Evolutionary conservation across 192 early-diverging fungal species (phyloP), one percentile per base, ranked within the genome.

Genomic region (Linnemannia zychae): DNA sequence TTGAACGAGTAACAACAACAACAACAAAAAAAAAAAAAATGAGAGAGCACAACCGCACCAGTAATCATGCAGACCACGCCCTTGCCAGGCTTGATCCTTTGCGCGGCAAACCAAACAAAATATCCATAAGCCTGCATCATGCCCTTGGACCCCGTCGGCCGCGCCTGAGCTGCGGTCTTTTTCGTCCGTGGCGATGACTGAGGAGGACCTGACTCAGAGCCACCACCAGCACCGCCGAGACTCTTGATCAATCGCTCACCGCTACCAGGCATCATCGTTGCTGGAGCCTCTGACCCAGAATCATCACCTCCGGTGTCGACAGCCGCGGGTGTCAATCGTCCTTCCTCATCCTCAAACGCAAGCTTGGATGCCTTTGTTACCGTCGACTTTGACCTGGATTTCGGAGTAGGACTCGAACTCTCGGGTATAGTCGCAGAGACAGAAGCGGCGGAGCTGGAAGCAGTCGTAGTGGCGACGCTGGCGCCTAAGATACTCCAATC

Each of bases 71-170:
- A 92, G 17, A 88, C 67, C 31, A 90, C 83, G 6, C 92, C 92
- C 53, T 53, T 49, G 5, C 71, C 67, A 40, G 87, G 87, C 38
- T 89, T 83, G 60, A 87, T 80, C 28, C 91, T 73, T 65, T 92
- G 90, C 6, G 91, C 81, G 40, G 87, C 90, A 46, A 92, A 85
- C 90, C 90, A 91, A 31, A 92, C 88, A 75, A 92, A 92, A 46
- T 92, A 92, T 24, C 89, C 85, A 79, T 92, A 92, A 0, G 88
- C 91, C 37, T 92, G 91, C 70, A 88, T 91, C 40, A 91, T 91
- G 49, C 88, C 88, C 66, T 87, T 87, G 24, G 82, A 53, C 7
- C 66, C 72, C 1, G 57, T 63, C 57, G 71, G 34, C 36, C 57
- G 46, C 50, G 60, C 33, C 1, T 37, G 50, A 1, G 65, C 18